Evolutionary conservation across 306 rosid genomes (phyloP).

Genomic region (Lathyrus sativus): DNA sequence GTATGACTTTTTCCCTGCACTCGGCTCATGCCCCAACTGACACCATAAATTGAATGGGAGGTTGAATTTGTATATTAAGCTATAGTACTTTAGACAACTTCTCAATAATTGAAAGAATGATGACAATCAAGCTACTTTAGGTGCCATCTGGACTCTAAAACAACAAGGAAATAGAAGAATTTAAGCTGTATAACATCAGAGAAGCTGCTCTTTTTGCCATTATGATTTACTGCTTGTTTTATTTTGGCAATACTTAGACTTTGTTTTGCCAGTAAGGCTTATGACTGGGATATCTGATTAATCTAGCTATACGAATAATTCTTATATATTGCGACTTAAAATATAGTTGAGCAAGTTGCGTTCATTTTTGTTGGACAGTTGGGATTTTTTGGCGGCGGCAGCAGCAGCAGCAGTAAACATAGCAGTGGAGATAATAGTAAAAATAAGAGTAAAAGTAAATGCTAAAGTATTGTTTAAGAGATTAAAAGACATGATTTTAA

Average conservation of each 20-base stretch:
- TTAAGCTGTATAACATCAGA: not conserved
- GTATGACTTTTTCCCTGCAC: not conserved
- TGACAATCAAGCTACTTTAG: not conserved
- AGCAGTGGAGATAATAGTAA: too few relatives aligned
- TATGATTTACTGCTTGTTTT: not conserved
- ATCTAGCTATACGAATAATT: not conserved
- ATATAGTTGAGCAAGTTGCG: not conserved
- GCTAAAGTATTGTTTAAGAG: too few relatives aligned
- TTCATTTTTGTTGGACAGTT: not conserved
- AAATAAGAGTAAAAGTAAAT: too few relatives aligned
- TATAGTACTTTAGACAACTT: not conserved
- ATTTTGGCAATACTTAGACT: not conserved
- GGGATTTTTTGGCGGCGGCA: not conserved
- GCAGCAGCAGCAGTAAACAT: too few relatives aligned
- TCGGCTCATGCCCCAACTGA: not conserved
- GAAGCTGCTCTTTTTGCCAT: not conserved
- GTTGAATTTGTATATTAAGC: not conserved
- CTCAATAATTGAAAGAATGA: constrained; percentile 1
- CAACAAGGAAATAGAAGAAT: not conserved
- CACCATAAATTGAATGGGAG: not conserved
- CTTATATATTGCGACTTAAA: not conserved
- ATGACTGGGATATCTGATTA: not conserved
- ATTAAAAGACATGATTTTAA: too few relatives aligned
- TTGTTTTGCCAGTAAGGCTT: not conserved
- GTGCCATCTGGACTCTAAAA: not conserved